Conservation (phyloP, 495 filamentous ascomycete species). For the Chaetomium tenue region DNA sequence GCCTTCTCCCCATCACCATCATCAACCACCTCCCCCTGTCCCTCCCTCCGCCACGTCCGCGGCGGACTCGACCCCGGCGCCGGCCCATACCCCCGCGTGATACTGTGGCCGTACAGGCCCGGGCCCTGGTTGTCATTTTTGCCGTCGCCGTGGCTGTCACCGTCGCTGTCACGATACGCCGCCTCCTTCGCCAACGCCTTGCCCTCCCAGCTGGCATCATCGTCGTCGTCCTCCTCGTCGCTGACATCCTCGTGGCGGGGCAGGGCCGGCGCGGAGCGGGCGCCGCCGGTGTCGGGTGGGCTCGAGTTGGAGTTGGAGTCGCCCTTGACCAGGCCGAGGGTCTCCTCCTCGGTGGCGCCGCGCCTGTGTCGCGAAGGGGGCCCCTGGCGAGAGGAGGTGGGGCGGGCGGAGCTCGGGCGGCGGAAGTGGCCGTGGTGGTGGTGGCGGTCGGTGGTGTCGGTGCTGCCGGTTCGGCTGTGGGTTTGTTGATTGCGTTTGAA, state of each 20-base stretch:
- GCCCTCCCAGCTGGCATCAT: too few relatives aligned
- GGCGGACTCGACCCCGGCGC: slow-evolving; percentile 25
- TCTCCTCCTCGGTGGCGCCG: slow-evolving; percentile 80
- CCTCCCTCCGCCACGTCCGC: background rate
- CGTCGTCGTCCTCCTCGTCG: slow-evolving; percentile 12
- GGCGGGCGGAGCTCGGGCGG: slow-evolving; percentile 23
- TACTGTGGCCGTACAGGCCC: slow-evolving; percentile 46
- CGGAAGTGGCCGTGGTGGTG: background rate
- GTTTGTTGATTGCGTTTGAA: slow-evolving; percentile 55
- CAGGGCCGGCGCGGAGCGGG: too few relatives aligned
- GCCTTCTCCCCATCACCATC: background rate
- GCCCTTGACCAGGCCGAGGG: slow-evolving; percentile 79
- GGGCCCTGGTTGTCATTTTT: too few relatives aligned
- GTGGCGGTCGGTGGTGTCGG: slow-evolving; percentile 6
- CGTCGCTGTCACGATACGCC: slow-evolving; percentile 23
- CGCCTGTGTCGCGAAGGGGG: slow-evolving; percentile 49
- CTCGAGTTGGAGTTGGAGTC: slow-evolving; percentile 44
- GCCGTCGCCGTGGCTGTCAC: too few relatives aligned
- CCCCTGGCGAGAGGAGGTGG: slow-evolving; percentile 37
- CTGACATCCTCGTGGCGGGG: slow-evolving; percentile 1
- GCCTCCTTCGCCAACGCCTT: slow-evolving; percentile 5
- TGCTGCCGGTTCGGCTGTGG: slow-evolving; percentile 40
- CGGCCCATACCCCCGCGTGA: slow-evolving; percentile 30
- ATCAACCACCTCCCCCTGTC: too few relatives aligned
- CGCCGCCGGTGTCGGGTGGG: too few relatives aligned